Evolutionary conservation across 345 rosid species (phyloP).

Genomic region (Syzygium oleosum): DNA sequence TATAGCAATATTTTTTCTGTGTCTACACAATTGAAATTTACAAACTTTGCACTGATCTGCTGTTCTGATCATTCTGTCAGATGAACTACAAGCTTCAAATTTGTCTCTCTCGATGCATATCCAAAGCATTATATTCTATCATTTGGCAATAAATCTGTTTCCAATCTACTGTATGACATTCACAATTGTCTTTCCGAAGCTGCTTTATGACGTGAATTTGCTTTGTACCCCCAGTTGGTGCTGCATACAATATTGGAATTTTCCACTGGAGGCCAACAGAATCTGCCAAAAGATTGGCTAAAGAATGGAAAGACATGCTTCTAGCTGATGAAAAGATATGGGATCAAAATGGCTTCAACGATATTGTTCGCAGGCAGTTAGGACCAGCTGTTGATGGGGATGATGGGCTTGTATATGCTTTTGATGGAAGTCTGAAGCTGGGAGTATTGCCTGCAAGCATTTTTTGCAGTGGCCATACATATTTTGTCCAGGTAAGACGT

Average conservation of each 20-base stretch:
- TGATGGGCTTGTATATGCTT: conserved; percentile 79
- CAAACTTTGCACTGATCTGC: not conserved
- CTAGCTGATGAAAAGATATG: conserved; percentile 86
- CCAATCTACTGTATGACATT: not conserved
- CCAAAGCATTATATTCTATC: not conserved
- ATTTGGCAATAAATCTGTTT: not conserved
- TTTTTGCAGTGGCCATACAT: conserved; percentile 96
- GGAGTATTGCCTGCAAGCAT: conserved; percentile 93
- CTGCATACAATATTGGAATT: conserved; percentile 91
- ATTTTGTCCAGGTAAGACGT: conserved; percentile 76
- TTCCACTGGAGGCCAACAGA: conserved; percentile 98
- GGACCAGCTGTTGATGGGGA: conserved; percentile 86
- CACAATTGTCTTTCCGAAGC: not conserved
- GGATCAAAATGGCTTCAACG: conserved; percentile 99
- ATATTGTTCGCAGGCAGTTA: conserved; percentile 65
- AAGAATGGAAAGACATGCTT: conserved; percentile 91
- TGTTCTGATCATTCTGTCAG: not conserved
- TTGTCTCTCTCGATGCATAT: not conserved
- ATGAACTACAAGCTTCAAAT: not conserved
- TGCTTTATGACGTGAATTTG: not conserved
- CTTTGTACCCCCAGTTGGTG: conserved; percentile 48
- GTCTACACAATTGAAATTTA: not conserved
- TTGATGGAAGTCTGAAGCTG: conserved; percentile 86
- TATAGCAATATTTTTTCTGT: not conserved
- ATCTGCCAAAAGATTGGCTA: conserved; percentile 68